Base-by-base conservation (phyloP, 305 asterid species). In the Rubia tinctorum region DNA sequence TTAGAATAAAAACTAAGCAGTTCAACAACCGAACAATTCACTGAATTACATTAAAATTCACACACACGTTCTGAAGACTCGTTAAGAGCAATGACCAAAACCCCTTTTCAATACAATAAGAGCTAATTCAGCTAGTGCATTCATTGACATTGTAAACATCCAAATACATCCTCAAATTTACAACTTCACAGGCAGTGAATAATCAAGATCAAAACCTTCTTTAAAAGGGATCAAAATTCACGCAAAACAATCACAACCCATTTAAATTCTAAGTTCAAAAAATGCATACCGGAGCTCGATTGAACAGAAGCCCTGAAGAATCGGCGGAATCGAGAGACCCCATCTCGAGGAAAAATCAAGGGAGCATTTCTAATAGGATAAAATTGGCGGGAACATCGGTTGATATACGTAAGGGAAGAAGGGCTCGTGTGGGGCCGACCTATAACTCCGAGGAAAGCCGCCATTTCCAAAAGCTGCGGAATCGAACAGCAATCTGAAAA, bases 281-380 rank as follows among this genome's bases (percentile, higher is more conserved):
- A 76, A 40, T 44, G 77, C 91, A 79, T 77, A 91, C 98, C 71
- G 69, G 95, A 80, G 89, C 94, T 68, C 62, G 94, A 85, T 70
- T 71, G 89, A 51, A 88, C 75, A 67, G 93, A 85, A 75, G 93
- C 91, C 73, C 77, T 82, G 79, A 84, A 45, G 76, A 73, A 7
- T 66, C 76, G 82, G 58, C 63, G 84, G 75, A 73, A 75, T 71
- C 77, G 82, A 73, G 77, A 76, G 12, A 83, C 68, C 73, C 71
- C 77, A 73, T 80, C 79, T 69, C 79, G 76, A 39, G 89, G 62
- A 75, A 81, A 22, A 49, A 80, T 66, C 73, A 82, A n/a, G 25
- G 88, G 69, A 69, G 55, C 42, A 43, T 66, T 74, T 37, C 53
- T 77, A 23, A 67, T 12, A 69, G 79, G 69, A 44, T 71, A 79